Evolutionary conservation across 2,329 filamentous ascomycete genomes (phyloP), one percentile per base, ranked within the genome.

Genomic region (Calonectria pseudoturangicola): DNA sequence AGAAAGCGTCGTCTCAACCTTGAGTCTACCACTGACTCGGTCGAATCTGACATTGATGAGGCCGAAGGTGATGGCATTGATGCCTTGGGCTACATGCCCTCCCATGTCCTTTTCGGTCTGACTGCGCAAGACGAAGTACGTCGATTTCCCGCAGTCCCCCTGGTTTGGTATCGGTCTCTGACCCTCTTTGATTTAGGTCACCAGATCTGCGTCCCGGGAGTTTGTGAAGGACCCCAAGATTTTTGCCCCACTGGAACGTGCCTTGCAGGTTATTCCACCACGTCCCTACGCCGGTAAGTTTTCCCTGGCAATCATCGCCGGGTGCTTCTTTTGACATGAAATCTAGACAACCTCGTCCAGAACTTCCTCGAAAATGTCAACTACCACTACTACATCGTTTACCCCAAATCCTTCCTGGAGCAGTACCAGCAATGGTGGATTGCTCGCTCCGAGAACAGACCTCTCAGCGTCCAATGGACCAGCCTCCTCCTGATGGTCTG

Each of bases 301-400:
- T 25, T 45, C 7, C 16, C 18, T 21, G 45, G 39, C n/a, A 41
- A 58, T n/a, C 41, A 12, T n/a, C 9, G 6, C 18, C 15, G n/a
- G 41, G 18, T 27, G 48, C 18, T 50, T 13, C 27, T 54, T 43
- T 71, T 76, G 47, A 77, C 62, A 21, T 6, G 6, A 4, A 7
- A n/a, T 25, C 15, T n/a, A 85, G 84, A 85, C 70, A 76, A 75
- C 12, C 77, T 85, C 8, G 80, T 85, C 12, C 81, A 85, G 47
- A 84, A 84, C 74, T 85, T 85, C 66, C 75, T 85, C 16, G 78
- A 79, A 62, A 79, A 81, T 48, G 83, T 82, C 73, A 85, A 85
- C 71, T 85, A 79, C 63, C 83, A 85, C 71, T 83, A 84, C 78
- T 85, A 85, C 70, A 82, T 85, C 62, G 74, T 85, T 36, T 84